These are phyloP conservation scores for Solanum corneliomulleri DNA, from an alignment of 257 asterid genomes.

Conservation along the genomic window DNA sequence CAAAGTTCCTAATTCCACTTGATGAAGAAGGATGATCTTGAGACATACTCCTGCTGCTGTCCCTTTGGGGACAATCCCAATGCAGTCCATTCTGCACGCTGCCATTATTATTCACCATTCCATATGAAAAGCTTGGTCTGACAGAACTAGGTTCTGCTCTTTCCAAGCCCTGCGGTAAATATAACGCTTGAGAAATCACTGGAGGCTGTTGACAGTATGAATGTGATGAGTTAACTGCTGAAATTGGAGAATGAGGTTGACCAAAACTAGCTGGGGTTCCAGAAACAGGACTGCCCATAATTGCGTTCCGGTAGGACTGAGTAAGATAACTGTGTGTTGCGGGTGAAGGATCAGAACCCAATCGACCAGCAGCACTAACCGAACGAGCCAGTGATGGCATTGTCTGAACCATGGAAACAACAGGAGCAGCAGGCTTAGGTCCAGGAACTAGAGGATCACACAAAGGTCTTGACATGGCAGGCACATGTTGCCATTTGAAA, in stretches of 20 bases:
- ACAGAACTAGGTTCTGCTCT: constrained; percentile 36
- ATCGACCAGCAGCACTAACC: constrained; percentile 70
- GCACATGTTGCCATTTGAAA: constrained; percentile 26
- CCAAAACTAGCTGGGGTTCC: constrained; percentile 33
- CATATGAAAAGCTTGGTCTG: constrained; percentile 44
- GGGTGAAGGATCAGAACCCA: constrained; percentile 55
- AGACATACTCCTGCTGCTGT: constrained; percentile 15
- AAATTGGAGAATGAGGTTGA: constrained; percentile 38
- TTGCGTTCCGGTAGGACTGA: constrained; percentile 82
- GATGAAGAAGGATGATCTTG: constrained; percentile 11
- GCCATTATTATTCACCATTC: constrained; percentile 36
- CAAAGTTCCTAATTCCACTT: constrained; percentile 32
- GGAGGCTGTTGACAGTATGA: constrained; percentile 33
- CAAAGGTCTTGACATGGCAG: constrained; percentile 65
- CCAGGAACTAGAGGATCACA: constrained; percentile 64
- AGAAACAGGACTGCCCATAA: constrained; percentile 43
- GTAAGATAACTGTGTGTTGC: constrained; percentile 44
- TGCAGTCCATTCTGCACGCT: constrained; percentile 27
- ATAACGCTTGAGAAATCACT: constrained; percentile 28
- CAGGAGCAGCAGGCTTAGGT: constrained; percentile 41
- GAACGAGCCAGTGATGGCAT: constrained; percentile 60
- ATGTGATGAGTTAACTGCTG: constrained; percentile 35
- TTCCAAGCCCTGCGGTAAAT: constrained; percentile 31
- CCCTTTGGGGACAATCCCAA: constrained; percentile 56
- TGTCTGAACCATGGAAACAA: constrained; percentile 46